These are phyloP conservation scores for baker's yeast (Saccharomyces cerevisiae) DNA, from an alignment of 805 yeast genomes.

Conservation along the genomic window DNA sequence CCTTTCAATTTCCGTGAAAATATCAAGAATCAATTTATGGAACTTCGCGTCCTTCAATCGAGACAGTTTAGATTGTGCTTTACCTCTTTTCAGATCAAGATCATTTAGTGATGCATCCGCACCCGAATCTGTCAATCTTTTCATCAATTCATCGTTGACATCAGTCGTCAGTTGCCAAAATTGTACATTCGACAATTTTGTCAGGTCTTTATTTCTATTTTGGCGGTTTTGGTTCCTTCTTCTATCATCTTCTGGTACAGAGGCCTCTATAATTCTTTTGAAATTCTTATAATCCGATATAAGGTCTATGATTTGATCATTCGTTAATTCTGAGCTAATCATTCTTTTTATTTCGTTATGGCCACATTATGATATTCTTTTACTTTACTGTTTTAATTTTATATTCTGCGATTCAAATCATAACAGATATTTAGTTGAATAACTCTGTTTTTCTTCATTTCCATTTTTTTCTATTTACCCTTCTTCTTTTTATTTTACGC, in stretches of 20 bases:
- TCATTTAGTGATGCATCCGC: constrained; percentile 49
- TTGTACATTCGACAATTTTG: constrained; percentile 72
- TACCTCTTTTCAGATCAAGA: constrained; percentile 80
- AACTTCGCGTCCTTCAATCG: constrained; percentile 74
- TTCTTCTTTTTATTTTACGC: neutral
- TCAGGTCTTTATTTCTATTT: constrained; percentile 40
- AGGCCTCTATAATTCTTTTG: neutral
- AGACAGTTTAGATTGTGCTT: constrained; percentile 86
- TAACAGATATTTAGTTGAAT: neutral
- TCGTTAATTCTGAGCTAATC: neutral
- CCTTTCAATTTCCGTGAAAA: constrained; percentile 76
- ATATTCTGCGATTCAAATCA: neutral
- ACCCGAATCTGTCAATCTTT: constrained; percentile 38
- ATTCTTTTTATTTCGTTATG: neutral
- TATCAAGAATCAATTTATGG: constrained; percentile 84
- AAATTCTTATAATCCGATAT: neutral
- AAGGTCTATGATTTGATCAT: neutral
- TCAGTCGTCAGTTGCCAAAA: constrained; percentile 87
- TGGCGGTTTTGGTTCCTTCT: neutral
- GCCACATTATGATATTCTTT: neutral
- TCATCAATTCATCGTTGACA: constrained; percentile 82
- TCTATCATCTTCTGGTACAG: neutral
- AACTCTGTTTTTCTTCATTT: neutral
- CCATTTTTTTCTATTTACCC: neutral
- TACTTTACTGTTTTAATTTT: neutral